Base-by-base conservation (phyloP, 2,329 filamentous ascomycete genomes). In the Sporothrix globosa region DNA sequence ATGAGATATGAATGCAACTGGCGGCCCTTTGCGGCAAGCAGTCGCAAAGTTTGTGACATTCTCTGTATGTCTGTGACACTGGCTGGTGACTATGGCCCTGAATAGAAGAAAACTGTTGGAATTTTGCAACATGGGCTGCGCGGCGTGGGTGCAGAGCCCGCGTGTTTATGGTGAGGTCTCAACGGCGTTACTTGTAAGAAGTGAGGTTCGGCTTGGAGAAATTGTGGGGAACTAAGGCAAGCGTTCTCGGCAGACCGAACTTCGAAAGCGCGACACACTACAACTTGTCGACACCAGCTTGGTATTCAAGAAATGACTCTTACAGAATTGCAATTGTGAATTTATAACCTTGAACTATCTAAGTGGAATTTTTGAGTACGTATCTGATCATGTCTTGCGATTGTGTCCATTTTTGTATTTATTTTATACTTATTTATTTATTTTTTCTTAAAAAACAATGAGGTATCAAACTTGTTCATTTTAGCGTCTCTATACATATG, bases 181-280 rank as follows among this genome's bases (percentile, higher is more conserved):
- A 21, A 50, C 39, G 13, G 58, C n/a, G 46, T 46, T 46, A 10
- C n/a, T 10, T 63, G 58, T 63, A 46, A 46, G 39, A 46, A 46
- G 58, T 10, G 58, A 27, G 39, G 58, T 46, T 39, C 27, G 34
- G 30, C 61, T 63, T 54, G 60, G 52, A 69, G 50, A 56, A 70
- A 70, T 27, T 67, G 69, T 60, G 69, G 69, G n/a, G 68, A 69
- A 69, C 21, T n/a, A 11, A 46, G 11, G 30, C 58, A 27, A 46
- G 21, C 10, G 52, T 11, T 19, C n/a, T 60, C 46, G 48, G 46
- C 63, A 67, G 41, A 60, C 46, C 44, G 27, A 41, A 17, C 41
- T 30, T 34, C 61, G 61, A 34, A 24, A 50, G 4, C 60, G 41
- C 1, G 60, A 10, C 34, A 39, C 56, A 27, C 58, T 17, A 10